Conservation (phyloP, 2,329 filamentous ascomycete species). For the Trichoderma endophyticum region DNA sequence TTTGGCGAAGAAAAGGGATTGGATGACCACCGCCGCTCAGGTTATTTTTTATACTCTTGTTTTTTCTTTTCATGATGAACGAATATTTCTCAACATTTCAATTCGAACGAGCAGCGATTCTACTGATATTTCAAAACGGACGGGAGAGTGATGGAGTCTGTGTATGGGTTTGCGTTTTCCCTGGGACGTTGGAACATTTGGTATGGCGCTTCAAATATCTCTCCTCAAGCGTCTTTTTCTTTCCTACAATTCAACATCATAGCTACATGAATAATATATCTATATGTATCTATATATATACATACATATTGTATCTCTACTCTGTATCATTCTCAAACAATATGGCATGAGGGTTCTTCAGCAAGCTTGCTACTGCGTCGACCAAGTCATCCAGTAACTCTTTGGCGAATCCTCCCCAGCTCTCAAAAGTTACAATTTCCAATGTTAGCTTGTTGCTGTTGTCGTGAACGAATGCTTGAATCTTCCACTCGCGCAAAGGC, state of each 20-base stretch:
- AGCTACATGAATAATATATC: not conserved
- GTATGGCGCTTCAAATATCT: not conserved
- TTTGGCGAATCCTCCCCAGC: conserved; percentile 50
- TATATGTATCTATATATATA: not conserved
- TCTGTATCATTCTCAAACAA: conserved; percentile 21
- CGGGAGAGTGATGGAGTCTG: not conserved
- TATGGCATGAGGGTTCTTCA: conserved; percentile 13
- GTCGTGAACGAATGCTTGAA: conserved; percentile 53
- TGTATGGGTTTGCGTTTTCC: not conserved
- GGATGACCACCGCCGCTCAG: not conserved
- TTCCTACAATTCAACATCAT: not conserved
- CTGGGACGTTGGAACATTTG: not conserved
- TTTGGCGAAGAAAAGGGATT: conserved; percentile 6
- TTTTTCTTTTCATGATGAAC: not conserved
- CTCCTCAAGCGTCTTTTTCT: not conserved
- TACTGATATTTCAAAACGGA: not conserved
- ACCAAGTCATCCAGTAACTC: conserved; percentile 51
- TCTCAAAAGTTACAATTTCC: conserved; percentile 59
- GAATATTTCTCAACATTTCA: not conserved
- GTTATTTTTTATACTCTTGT: not conserved
- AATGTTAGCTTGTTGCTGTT: conserved; percentile 50
- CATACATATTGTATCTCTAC: not conserved
- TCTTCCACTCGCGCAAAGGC: conserved; percentile 55
- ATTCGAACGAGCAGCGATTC: not conserved
- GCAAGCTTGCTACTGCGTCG: conserved; percentile 24